These are phyloP conservation scores for Wakefieldia striispora DNA, from an alignment of 768 basidiomycete genomes.

Conservation along the genomic window DNA sequence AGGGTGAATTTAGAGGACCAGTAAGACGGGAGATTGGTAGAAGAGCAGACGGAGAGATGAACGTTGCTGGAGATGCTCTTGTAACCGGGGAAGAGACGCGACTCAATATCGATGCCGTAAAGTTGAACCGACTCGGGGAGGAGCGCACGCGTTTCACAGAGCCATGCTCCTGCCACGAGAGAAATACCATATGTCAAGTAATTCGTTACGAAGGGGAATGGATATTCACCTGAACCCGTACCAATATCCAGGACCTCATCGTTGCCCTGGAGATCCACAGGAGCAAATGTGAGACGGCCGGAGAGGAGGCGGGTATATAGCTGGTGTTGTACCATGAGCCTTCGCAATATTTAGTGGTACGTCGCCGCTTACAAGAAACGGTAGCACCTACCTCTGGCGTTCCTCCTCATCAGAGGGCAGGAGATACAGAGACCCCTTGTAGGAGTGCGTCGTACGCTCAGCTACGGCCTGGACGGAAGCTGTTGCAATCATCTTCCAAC, in stretches of 20 bases:
- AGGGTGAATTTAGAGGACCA: constrained; percentile 31
- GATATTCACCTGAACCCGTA: constrained; percentile 19
- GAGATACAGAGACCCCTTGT: constrained; percentile 18
- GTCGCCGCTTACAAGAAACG: background rate
- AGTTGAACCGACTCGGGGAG: constrained; percentile 14
- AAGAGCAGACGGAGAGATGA: constrained; percentile 14
- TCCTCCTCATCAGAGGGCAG: constrained; percentile 24
- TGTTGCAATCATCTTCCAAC: too few species aligned
- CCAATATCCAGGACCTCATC: constrained; percentile 22
- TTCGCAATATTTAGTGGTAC: background rate
- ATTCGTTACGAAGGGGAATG: background rate
- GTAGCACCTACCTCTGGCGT: constrained; percentile 7
- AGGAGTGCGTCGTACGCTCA: constrained; percentile 8
- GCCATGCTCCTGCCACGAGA: constrained; percentile 6
- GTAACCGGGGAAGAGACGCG: constrained; percentile 13
- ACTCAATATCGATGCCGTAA: constrained; percentile 23
- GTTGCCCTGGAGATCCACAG: background rate
- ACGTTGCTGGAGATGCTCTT: background rate
- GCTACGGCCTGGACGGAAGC: too few species aligned
- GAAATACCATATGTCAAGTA: background rate
- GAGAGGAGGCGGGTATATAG: constrained; percentile 12
- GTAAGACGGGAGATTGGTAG: constrained; percentile 22
- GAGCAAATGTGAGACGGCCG: too few species aligned
- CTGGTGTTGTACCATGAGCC: constrained; percentile 19
- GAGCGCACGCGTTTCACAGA: too few species aligned